Percentiles rank a stretch among this genome's conserved stretches.
phyloP scores from a whole-genome alignment of 345 rosid genomes.

The Gossypium raimondii region DNA sequence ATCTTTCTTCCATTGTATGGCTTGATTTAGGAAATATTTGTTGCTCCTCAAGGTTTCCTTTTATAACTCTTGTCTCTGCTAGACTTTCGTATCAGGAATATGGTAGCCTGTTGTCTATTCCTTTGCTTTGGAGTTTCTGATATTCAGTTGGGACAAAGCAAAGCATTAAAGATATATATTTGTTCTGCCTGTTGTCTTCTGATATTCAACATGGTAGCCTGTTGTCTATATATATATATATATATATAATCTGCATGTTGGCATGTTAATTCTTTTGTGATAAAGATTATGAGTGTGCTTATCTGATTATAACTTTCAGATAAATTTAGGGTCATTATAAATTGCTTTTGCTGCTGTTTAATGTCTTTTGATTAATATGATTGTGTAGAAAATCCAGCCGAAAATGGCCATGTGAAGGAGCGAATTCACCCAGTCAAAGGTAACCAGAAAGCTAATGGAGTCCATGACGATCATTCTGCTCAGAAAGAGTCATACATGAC shows the following conservation, averaged over 20 bases:
- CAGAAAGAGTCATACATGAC: constrained; percentile 49
- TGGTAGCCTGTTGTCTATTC: not conserved
- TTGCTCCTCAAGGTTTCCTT: not conserved
- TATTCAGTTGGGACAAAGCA: not conserved
- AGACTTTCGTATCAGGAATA: not conserved
- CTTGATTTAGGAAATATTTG: not conserved
- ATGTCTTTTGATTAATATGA: not conserved
- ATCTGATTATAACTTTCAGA: not conserved
- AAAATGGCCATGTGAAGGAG: constrained; percentile 40
- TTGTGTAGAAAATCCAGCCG: constrained; percentile 39
- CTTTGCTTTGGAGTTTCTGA: not conserved
- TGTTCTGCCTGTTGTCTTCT: no score
- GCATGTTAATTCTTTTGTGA: not conserved
- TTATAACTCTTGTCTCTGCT: not conserved
- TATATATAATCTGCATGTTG: no score
- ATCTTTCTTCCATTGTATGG: not conserved
- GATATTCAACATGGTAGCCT: no score
- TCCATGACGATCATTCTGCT: constrained; percentile 40
- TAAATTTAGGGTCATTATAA: not conserved
- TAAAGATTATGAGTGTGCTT: not conserved
- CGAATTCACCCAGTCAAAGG: constrained; percentile 32
- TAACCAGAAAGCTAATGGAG: constrained; percentile 48
- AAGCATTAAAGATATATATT: not conserved
- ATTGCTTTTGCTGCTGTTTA: constrained; percentile 1
- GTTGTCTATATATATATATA: no score